Evolutionary conservation across 345 rosid species (phyloP).

Genomic region (Citrus trifoliata): DNA sequence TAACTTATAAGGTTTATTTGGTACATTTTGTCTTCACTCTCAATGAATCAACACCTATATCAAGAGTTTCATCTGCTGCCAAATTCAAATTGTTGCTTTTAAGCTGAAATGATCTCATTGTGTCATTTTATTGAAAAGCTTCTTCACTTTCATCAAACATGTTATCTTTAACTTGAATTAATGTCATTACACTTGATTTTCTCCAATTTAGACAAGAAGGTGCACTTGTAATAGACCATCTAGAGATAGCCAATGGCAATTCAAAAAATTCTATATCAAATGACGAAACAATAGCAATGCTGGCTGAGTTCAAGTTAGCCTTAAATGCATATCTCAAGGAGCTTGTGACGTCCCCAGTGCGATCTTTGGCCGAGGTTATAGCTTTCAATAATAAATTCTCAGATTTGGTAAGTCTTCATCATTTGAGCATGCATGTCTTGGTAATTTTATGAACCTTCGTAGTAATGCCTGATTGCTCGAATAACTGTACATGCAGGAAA

Average conservation of each 20-base stretch:
- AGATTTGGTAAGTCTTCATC: slow-evolving; percentile 16
- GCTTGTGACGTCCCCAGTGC: slow-evolving; percentile 38
- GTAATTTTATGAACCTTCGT: background rate
- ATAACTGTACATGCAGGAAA: slow-evolving; percentile 22
- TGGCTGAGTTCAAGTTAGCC: slow-evolving; percentile 33
- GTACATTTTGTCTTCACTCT: too few species aligned
- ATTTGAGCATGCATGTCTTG: background rate
- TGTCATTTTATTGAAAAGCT: too few species aligned
- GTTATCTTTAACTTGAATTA: background rate
- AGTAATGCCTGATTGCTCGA: background rate
- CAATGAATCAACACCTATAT: too few species aligned
- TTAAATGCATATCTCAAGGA: slow-evolving; percentile 22
- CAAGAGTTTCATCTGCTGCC: too few species aligned
- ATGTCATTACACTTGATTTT: background rate
- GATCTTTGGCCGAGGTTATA: slow-evolving; percentile 32
- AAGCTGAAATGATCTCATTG: too few species aligned
- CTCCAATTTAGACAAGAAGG: slow-evolving; percentile 26
- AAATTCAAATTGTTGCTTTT: too few species aligned
- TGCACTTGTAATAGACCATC: slow-evolving; percentile 28
- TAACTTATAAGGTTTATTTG: too few species aligned
- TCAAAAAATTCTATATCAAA: background rate
- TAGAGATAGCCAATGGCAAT: slow-evolving; percentile 13
- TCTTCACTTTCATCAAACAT: too few species aligned
- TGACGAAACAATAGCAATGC: slow-evolving; percentile 12
- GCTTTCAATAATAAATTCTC: slow-evolving; percentile 30